Conservation (phyloP, 1,284 basidiomycete species). For the Cerrena zonata region DNA sequence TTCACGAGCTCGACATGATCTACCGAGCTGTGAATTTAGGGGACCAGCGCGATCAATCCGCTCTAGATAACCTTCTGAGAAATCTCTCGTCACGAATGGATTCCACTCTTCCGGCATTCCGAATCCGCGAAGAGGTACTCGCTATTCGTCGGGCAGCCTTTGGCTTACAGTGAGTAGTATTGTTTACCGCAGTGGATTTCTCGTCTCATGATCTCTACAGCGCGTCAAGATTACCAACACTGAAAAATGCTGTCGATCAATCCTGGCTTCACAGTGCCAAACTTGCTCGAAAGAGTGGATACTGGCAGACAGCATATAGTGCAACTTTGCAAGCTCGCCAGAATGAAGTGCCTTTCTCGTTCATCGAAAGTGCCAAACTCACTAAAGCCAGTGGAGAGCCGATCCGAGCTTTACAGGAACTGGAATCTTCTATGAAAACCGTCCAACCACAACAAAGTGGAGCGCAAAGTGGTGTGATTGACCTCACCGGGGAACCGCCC, state of each 20-base stretch:
- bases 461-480: slow-evolving; percentile 42
- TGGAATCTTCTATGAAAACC: slow-evolving; percentile 72
- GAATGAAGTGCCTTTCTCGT: slow-evolving; percentile 71
- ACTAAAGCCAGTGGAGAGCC: slow-evolving; percentile 77
- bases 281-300: slow-evolving; percentile 90
- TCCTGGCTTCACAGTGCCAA: slow-evolving; percentile 93
- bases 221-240: slow-evolving; percentile 5
- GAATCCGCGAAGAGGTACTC: slow-evolving; percentile 85
- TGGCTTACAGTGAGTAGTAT: slow-evolving; percentile 52
- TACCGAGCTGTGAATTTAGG: slow-evolving; percentile 35
- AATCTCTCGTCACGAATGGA: slow-evolving; percentile 63
- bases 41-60: slow-evolving; percentile 22
- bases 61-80: slow-evolving; percentile 38
- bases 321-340: slow-evolving; percentile 89
- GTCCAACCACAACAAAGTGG: slow-evolving; percentile 30
- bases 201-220: slow-evolving; percentile 7
- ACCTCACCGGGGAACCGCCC: slow-evolving; percentile 47
- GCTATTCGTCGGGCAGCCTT: slow-evolving; percentile 88
- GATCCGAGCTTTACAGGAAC: slow-evolving; percentile 81
- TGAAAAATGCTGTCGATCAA: slow-evolving; percentile 64
- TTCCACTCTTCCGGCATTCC: slow-evolving; percentile 83
- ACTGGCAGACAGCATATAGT: slow-evolving; percentile 95
- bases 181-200: neutral
- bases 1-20: slow-evolving; percentile 85
- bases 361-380: slow-evolving; percentile 89